phyloP scores from a whole-genome alignment of 306 rosid species.

The Oemleria cerasiformis region DNA sequence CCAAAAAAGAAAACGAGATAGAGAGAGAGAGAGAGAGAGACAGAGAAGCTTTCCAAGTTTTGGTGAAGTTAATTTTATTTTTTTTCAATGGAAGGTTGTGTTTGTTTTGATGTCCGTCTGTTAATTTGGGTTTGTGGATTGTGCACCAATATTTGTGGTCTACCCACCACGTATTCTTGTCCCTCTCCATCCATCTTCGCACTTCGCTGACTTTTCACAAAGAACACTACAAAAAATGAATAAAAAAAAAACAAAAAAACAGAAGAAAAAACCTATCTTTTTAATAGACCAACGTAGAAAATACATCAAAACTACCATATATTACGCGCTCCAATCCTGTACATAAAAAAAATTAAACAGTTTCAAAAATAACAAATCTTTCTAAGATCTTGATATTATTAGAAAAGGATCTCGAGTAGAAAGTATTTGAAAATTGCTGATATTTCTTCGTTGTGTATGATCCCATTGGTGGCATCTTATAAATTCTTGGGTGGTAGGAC shows the following conservation, averaged over 20 bases:
- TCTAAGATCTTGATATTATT: no score
- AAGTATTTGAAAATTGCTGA: neutral
- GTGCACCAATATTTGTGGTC: constrained; percentile 44
- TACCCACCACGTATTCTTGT: constrained; percentile 59
- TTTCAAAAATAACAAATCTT: no score
- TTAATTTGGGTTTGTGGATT: constrained; percentile 19
- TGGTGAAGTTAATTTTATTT: neutral
- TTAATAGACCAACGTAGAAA: neutral
- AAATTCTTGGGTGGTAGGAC: neutral
- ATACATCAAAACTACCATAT: no score
- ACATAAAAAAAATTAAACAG: no score
- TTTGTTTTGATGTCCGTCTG: no score
- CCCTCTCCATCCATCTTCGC: constrained; percentile 9
- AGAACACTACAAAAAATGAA: neutral
- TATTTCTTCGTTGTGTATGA: neutral
- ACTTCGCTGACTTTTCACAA: constrained; percentile 13
- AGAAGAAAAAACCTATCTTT: neutral
- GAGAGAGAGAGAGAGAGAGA: neutral
- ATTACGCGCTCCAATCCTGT: no score
- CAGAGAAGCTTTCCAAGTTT: neutral
- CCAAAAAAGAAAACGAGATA: neutral
- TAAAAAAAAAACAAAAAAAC: neutral
- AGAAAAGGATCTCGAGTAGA: no score
- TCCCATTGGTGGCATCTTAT: neutral
- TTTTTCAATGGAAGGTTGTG: no score